These are phyloP conservation scores for Bolboschoenus planiculmis DNA, from an alignment of 176 grass and related monocot genomes.

Conservation along the genomic window DNA sequence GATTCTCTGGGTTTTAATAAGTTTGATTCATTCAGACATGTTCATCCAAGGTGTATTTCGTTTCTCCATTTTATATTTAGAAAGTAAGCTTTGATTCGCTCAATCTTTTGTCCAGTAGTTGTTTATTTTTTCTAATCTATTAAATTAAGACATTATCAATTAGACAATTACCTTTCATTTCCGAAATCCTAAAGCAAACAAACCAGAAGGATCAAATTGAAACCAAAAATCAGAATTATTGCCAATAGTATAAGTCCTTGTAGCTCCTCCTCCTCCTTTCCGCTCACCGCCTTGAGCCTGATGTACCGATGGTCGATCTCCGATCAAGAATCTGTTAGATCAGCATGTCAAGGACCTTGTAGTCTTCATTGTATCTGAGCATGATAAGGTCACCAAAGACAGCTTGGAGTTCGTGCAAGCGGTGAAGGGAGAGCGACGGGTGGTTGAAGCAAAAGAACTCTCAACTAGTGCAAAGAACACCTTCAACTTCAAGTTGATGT, in stretches of 20 bases:
- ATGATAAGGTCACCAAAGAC: constrained; percentile 17
- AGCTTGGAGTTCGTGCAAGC: constrained; percentile 19
- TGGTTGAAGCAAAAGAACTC: too few relatives aligned
- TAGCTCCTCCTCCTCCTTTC: background rate
- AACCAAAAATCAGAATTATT: background rate
- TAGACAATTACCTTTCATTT: background rate
- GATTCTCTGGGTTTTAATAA: background rate
- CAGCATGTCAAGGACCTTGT: constrained; percentile 24
- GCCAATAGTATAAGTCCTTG: background rate
- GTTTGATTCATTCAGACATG: background rate
- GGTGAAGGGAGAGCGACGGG: constrained; percentile 16
- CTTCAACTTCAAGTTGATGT: background rate
- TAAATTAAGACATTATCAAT: background rate
- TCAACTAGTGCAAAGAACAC: too few relatives aligned
- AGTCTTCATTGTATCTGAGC: constrained; percentile 29
- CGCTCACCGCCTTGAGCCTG: background rate
- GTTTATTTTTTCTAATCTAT: background rate
- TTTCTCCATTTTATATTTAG: background rate
- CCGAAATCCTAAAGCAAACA: background rate
- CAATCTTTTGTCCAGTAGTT: background rate
- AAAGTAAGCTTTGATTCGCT: background rate
- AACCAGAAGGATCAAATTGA: background rate
- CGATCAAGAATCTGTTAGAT: constrained; percentile 20
- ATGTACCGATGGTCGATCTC: background rate
- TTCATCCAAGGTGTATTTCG: background rate